Percentiles rank a stretch among this genome's conserved stretches.
Conservation (phyloP, 768 basidiomycete genomes). For the Lactarius akahatsu region DNA sequence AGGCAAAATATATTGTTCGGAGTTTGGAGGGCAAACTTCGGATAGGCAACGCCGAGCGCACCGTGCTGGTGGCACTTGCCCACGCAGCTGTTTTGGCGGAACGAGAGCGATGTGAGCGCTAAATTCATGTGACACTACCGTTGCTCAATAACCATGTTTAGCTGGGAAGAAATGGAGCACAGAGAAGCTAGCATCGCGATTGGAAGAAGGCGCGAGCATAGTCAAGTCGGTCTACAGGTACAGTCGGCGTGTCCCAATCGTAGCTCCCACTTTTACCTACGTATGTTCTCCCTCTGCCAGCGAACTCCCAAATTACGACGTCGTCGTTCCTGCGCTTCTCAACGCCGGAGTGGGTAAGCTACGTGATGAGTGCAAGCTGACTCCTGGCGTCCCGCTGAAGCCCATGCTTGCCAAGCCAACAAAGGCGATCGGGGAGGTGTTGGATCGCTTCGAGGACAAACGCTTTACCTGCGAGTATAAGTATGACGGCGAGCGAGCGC, state of each 20-base stretch:
- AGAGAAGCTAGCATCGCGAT: conserved; percentile 66
- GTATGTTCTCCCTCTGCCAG: conserved; percentile 40
- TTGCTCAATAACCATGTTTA: conserved; percentile 33
- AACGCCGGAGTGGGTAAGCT: conserved; percentile 72
- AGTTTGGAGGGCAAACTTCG: conserved; percentile 95
- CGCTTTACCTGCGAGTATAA: conserved; percentile 99
- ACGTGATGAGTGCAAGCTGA: conserved; percentile 77
- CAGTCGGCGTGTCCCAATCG: conserved; percentile 21
- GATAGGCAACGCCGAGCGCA: conserved; percentile 95
- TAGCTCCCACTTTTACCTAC: background rate
- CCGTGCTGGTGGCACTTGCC: conserved; percentile 91
- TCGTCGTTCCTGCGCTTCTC: conserved; percentile 87
- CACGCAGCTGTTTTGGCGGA: conserved; percentile 87
- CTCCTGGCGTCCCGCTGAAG: conserved; percentile 94
- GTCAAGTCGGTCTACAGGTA: conserved; percentile 95
- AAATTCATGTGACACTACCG: background rate
- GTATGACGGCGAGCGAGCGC: conserved; percentile 97
- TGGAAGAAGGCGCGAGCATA: conserved; percentile 74
- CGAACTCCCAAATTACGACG: conserved; percentile 90
- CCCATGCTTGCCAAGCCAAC: conserved; percentile 99
- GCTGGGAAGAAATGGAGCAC: conserved; percentile 71
- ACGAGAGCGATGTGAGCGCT: conserved; percentile 53
- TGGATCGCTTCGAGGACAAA: conserved; percentile 95
- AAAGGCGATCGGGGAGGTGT: conserved; percentile 96
- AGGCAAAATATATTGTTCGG: conserved; percentile 96